phyloP scores from a whole-genome alignment of 2,329 filamentous ascomycete species.

The Xylariomycetidae sp. region DNA sequence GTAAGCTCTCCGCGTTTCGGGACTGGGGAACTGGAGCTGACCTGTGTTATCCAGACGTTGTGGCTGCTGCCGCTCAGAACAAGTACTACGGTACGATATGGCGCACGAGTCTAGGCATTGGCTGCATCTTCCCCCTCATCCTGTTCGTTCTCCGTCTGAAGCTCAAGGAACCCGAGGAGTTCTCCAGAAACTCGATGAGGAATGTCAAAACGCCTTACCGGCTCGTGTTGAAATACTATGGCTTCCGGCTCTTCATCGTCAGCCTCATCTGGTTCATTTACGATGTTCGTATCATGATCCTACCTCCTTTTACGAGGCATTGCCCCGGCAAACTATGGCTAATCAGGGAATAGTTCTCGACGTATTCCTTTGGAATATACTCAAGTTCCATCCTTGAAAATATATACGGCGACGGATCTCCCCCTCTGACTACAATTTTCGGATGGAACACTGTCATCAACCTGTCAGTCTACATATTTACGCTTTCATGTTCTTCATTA shows the following conservation, averaged over 20 bases:
- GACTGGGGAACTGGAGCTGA: too few relatives aligned
- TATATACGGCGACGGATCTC: slow-evolving; percentile 53
- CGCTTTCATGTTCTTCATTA: too few relatives aligned
- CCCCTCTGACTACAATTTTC: slow-evolving; percentile 73
- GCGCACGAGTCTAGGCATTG: slow-evolving; percentile 76
- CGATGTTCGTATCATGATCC: slow-evolving; percentile 43
- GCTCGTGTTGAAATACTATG: slow-evolving; percentile 62
- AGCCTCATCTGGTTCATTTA: slow-evolving; percentile 82
- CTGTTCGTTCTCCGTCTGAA: slow-evolving; percentile 68
- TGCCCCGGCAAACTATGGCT: too few relatives aligned
- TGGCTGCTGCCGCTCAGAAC: slow-evolving; percentile 52
- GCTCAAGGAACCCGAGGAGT: slow-evolving; percentile 75
- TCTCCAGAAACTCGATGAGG: slow-evolving; percentile 65
- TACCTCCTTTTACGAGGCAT: slow-evolving; percentile 2
- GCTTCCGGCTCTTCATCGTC: slow-evolving; percentile 65
- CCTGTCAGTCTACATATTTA: too few relatives aligned
- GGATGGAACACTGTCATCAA: slow-evolving; percentile 90
- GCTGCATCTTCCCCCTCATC: slow-evolving; percentile 69
- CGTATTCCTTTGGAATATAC: slow-evolving; percentile 84
- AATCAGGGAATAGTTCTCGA: slow-evolving; percentile 66
- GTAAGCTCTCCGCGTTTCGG: too few relatives aligned
- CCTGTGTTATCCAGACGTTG: too few relatives aligned
- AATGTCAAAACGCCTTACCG: slow-evolving; percentile 48
- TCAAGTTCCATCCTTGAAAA: slow-evolving; percentile 68
- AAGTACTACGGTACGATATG: slow-evolving; percentile 70